Conservation (phyloP, 108 stramenopile species). For the Schizochytrium sp. region DNA sequence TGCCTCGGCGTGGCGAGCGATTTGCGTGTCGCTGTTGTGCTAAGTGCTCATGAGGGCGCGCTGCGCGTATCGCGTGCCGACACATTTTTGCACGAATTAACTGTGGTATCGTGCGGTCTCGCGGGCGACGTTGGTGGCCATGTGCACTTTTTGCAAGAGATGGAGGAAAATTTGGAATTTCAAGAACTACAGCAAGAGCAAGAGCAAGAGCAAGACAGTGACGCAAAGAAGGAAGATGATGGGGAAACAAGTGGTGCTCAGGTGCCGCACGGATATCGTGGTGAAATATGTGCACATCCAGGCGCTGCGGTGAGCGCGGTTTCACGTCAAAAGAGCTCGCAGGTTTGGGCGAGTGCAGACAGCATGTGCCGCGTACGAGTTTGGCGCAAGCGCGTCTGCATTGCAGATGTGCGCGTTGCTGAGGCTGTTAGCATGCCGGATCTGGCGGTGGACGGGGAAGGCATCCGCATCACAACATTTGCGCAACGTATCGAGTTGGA, state of each 20-base stretch:
- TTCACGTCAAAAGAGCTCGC: not conserved
- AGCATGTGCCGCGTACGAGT: not conserved
- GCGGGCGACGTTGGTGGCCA: not conserved
- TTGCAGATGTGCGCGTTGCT: not conserved
- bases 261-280: not conserved
- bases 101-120: not conserved
- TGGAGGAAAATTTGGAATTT: too few species aligned
- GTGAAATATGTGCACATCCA: not conserved
- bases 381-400: not conserved
- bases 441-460: not conserved
- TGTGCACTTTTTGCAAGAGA: not conserved
- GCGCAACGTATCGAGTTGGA: not conserved
- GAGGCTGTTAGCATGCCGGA: not conserved
- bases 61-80: not conserved
- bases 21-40: not conserved
- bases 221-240: too few species aligned
- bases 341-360: not conserved
- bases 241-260: too few species aligned
- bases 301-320: not conserved
- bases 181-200: too few species aligned
- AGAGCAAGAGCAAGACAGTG: too few species aligned
- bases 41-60: not conserved
- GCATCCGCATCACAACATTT: not conserved
- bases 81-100: not conserved
- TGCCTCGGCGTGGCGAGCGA: not conserved